Evolutionary conservation across 805 yeast genomes (phyloP), one percentile per base, ranked within the genome.

Genomic region (Nematodospora valgi): DNA sequence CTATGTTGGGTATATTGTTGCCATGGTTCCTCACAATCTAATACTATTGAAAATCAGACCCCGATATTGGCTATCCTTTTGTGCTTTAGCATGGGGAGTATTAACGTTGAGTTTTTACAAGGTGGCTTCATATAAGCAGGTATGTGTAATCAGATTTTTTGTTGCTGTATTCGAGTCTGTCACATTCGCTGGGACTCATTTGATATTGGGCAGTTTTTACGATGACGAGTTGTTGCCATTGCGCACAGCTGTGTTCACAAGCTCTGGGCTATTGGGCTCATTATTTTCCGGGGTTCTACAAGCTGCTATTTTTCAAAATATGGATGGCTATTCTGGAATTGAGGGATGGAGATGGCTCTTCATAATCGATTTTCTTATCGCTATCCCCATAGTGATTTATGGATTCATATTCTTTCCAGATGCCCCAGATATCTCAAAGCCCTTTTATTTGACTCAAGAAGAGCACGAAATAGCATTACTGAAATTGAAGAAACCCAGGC

Each of bases 281-380:
- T 60, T 80, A 39, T 76, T 83, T 13, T 69, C 82, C 1, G 83
- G 85, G 24, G 71, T 78, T 39, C 59, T 82, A 25, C 81, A 79
- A 47, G 74, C 80, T 12, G 74, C 80, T 7, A 68, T 79, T 19
- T 70, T 60, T 37, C 47, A 62, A 13, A 46, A 56, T 25, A 51
- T 82, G 44, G 57, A 67, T 35, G 83, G 82, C 18, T 60, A 51
- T 8, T 48, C 53, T 30, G 86, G 86, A 1, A 56, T 74, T 8
- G 65, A 68, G 5, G 78, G 84, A 10, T 82, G 87, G 87, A 67
- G 79, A 61, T 82, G 87, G 87, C 74, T 78, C 51, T 82, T 78
- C 48, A 74, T 82, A 31, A 67, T 82, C 41, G 86, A 80, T 51
- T 80, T 80, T 6, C 47, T 75, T 32, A 69, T 82, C 30, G 74